Conservation (phyloP, 2,329 filamentous ascomycete genomes). For the Corynespora cassiicola region DNA sequence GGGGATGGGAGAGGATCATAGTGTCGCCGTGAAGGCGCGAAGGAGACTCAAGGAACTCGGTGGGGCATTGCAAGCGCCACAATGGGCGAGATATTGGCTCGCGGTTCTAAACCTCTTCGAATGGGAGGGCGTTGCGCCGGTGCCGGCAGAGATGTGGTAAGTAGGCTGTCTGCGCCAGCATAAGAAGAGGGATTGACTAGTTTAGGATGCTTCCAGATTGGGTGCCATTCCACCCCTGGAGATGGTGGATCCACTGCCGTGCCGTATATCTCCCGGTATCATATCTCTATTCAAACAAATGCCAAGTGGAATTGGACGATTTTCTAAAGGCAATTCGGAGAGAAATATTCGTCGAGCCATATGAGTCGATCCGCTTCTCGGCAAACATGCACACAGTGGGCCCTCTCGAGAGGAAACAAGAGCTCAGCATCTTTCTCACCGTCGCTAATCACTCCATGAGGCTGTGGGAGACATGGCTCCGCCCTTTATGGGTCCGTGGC, state of each 20-base stretch:
- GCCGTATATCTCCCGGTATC: slow-evolving; percentile 88
- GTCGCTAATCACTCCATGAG: slow-evolving; percentile 1
- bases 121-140: slow-evolving; percentile 91
- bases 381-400: background rate
- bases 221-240: slow-evolving; percentile 84
- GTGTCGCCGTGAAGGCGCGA: slow-evolving; percentile 81
- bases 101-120: slow-evolving; percentile 77
- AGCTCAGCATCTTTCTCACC: background rate
- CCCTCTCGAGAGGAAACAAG: slow-evolving; percentile 1
- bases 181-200: too few relatives aligned
- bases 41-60: slow-evolving; percentile 80
- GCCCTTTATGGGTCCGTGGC: slow-evolving; percentile 1
- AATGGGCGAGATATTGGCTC: slow-evolving; percentile 94
- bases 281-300: slow-evolving; percentile 82
- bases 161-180: too few relatives aligned
- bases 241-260: slow-evolving; percentile 96
- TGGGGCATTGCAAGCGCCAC: slow-evolving; percentile 78
- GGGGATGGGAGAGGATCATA: slow-evolving; percentile 80
- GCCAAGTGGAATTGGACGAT: slow-evolving; percentile 73
- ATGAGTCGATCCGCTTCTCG: slow-evolving; percentile 75
- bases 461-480: slow-evolving; percentile 2
- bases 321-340: slow-evolving; percentile 73
- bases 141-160: slow-evolving; percentile 85
- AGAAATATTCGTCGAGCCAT: slow-evolving; percentile 80
- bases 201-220: slow-evolving; percentile 80